Evolutionary conservation across 2,329 filamentous ascomycete genomes (phyloP).

Genomic region (Stachybotrys elegans): DNA sequence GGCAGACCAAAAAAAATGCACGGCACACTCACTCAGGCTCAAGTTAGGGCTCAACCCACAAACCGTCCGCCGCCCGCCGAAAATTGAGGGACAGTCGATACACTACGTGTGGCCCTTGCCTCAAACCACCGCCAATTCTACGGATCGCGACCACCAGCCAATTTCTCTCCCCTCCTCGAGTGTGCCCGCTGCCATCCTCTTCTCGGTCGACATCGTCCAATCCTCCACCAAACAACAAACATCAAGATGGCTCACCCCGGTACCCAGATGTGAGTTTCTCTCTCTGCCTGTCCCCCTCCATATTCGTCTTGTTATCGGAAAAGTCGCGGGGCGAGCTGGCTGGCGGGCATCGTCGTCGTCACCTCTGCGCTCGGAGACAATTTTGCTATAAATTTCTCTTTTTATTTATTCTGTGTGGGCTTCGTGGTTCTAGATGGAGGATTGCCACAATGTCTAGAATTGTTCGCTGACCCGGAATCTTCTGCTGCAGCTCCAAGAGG

Average conservation of each 20-base stretch:
- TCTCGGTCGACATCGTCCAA: slow-evolving; percentile 14
- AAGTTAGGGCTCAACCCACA: slow-evolving; percentile 29
- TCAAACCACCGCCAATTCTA: slow-evolving; percentile 19
- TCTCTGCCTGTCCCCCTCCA: slow-evolving; percentile 5
- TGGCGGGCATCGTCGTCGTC: no score
- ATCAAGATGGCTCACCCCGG: slow-evolving; percentile 56
- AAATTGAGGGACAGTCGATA: slow-evolving; percentile 18
- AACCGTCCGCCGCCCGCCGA: no score
- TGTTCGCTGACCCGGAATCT: slow-evolving; percentile 7
- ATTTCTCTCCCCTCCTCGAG: slow-evolving; percentile 20
- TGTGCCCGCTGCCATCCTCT: no score
- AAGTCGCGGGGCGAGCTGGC: background rate
- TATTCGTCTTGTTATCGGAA: background rate
- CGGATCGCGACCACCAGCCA: slow-evolving; percentile 20
- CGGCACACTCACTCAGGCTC: no score
- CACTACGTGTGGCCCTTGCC: no score
- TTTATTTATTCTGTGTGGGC: background rate
- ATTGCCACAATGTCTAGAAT: slow-evolving; percentile 4
- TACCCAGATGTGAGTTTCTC: slow-evolving; percentile 54
- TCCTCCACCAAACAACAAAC: no score
- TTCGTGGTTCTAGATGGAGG: background rate
- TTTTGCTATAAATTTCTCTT: no score
- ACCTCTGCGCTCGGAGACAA: no score
- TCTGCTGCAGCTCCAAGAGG: slow-evolving; percentile 68
- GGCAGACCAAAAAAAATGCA: background rate